phyloP scores from a whole-genome alignment of 305 asterid species.

The Andrographis paniculata region DNA sequence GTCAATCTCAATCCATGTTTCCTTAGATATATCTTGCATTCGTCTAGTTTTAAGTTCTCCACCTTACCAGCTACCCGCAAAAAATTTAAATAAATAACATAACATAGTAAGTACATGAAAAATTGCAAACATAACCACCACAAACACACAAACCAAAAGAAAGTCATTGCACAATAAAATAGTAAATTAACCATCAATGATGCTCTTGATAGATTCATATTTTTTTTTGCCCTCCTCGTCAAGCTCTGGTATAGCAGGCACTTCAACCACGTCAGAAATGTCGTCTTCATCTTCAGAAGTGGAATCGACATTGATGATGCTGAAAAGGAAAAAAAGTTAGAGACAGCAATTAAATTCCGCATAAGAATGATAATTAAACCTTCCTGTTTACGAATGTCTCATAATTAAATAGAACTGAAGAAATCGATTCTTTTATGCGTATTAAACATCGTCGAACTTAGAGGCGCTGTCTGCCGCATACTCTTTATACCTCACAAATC shows the following conservation, averaged over 20 bases:
- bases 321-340: slow-evolving; percentile 7
- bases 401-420: too few species aligned
- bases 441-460: too few species aligned
- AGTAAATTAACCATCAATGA: slow-evolving; percentile 41
- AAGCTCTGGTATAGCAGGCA: slow-evolving; percentile 24
- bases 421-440: too few species aligned
- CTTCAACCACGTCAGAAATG: background rate
- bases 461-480: too few species aligned
- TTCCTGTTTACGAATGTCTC: too few species aligned
- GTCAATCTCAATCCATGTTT: slow-evolving; percentile 75
- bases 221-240: slow-evolving; percentile 41
- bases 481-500: too few species aligned
- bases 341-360: too few species aligned
- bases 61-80: slow-evolving; percentile 44
- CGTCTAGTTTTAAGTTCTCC: slow-evolving; percentile 65
- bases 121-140: too few species aligned
- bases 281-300: slow-evolving; percentile 12
- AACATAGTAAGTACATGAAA: too few species aligned
- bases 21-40: slow-evolving; percentile 78
- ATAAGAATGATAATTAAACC: too few species aligned
- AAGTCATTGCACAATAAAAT: background rate
- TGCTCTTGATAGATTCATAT: slow-evolving; percentile 37
- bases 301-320: slow-evolving; percentile 22
- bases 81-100: slow-evolving; percentile 11
- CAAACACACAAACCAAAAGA: background rate